Percentiles rank a stretch among this genome's conserved stretches.
These are phyloP conservation scores for Flaveria bidentis DNA, from an alignment of 129 eudicot species.

Conservation along the genomic window DNA sequence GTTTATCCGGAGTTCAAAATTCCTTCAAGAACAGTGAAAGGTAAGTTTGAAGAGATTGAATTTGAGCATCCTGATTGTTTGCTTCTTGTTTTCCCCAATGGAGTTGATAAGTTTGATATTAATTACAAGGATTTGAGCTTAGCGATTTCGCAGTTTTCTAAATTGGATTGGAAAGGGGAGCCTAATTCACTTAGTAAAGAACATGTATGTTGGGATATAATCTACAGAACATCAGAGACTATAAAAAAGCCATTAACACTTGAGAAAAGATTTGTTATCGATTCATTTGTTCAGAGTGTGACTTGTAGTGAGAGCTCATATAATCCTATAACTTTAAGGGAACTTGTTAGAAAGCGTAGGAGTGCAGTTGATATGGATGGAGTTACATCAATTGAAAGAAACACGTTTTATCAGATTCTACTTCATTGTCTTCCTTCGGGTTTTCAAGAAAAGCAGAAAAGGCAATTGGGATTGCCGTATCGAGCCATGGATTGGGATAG, in stretches of 20 bases:
- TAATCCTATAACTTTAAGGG: constrained; percentile 49
- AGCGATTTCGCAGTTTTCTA: constrained; percentile 44
- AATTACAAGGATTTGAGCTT: constrained; percentile 51
- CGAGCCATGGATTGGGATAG: constrained; percentile 83
- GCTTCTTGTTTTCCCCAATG: constrained; percentile 66
- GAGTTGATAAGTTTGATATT: constrained; percentile 46
- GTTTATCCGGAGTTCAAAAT: constrained; percentile 37
- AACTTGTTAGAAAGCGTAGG: constrained; percentile 85
- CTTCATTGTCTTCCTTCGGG: constrained; percentile 84
- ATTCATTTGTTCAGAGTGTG: constrained; percentile 46
- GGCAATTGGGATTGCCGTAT: constrained; percentile 71
- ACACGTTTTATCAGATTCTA: constrained; percentile 76
- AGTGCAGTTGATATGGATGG: constrained; percentile 99
- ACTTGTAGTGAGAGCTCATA: constrained; percentile 50
- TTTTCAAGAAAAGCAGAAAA: constrained; percentile 54
- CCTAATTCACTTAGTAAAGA: constrained; percentile 81
- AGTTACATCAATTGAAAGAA: constrained; percentile 45
- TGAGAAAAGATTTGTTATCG: constrained; percentile 34
- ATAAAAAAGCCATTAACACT: constrained; percentile 59
- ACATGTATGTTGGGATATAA: constrained; percentile 82
- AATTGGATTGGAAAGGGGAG: constrained; percentile 85
- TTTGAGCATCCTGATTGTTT: constrained; percentile 97
- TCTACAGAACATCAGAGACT: constrained; percentile 65
- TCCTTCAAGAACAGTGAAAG: constrained; percentile 62
- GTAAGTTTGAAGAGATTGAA: constrained; percentile 69